Evolutionary conservation across 768 basidiomycete genomes (phyloP).

Genomic region (Termitomyces sp.): DNA sequence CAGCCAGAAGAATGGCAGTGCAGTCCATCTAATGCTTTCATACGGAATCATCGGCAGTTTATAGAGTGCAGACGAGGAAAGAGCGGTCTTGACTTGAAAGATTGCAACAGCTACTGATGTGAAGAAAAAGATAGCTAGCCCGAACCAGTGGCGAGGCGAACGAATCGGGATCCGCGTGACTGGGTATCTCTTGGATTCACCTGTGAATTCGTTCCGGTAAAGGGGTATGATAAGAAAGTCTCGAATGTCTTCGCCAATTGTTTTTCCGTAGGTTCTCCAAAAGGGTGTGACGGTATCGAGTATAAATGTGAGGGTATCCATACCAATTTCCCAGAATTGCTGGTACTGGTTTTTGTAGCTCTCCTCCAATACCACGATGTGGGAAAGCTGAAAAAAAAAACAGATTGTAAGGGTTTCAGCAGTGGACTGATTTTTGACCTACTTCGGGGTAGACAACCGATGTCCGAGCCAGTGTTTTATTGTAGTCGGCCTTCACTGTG

Average conservation of each 20-base stretch:
- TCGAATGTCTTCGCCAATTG: slow-evolving; percentile 75
- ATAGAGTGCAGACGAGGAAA: slow-evolving; percentile 50
- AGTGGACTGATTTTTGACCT: slow-evolving; percentile 11
- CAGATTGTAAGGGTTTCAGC: not conserved
- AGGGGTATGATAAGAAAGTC: slow-evolving; percentile 81
- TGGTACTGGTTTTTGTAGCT: slow-evolving; percentile 79
- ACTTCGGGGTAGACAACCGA: slow-evolving; percentile 82
- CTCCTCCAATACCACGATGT: slow-evolving; percentile 69
- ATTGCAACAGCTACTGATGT: slow-evolving; percentile 43
- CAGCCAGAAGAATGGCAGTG: slow-evolving; percentile 63
- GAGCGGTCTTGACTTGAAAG: slow-evolving; percentile 57
- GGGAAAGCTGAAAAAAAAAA: slow-evolving; percentile 48
- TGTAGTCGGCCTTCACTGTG: slow-evolving; percentile 60
- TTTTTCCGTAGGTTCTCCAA: slow-evolving; percentile 79
- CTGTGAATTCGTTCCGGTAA: slow-evolving; percentile 83
- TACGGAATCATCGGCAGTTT: slow-evolving; percentile 56
- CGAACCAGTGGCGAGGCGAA: slow-evolving; percentile 66
- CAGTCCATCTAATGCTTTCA: slow-evolving; percentile 58
- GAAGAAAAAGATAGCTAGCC: slow-evolving; percentile 49
- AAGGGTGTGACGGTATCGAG: slow-evolving; percentile 76
- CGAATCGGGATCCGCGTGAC: slow-evolving; percentile 57
- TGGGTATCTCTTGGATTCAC: slow-evolving; percentile 64
- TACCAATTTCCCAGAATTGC: slow-evolving; percentile 77
- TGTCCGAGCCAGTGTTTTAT: slow-evolving; percentile 59
- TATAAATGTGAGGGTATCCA: slow-evolving; percentile 72